Conservation (phyloP, 2,329 filamentous ascomycete species). For the Cladosporium halotolerans region DNA sequence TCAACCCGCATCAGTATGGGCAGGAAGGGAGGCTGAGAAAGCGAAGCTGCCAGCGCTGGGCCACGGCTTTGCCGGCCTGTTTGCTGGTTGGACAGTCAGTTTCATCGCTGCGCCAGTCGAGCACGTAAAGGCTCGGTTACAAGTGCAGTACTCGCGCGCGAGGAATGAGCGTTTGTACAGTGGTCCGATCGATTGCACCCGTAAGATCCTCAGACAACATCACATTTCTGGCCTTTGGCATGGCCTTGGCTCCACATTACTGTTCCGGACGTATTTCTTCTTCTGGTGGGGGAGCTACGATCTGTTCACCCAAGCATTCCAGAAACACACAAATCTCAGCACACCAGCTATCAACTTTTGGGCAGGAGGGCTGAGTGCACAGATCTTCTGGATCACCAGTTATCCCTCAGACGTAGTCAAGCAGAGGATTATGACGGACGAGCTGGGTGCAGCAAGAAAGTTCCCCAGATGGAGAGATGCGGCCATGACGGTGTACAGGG, state of each 20-base stretch:
- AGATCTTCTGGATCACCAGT: conserved; percentile 88
- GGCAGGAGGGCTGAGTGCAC: conserved; percentile 87
- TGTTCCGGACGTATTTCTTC: conserved; percentile 95
- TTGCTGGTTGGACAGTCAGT: conserved; percentile 83
- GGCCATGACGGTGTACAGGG: conserved; percentile 66
- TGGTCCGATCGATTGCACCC: conserved; percentile 77
- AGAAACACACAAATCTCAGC: conserved; percentile 61
- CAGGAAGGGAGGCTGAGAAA: conserved; percentile 29
- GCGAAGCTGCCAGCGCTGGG: conserved; percentile 65
- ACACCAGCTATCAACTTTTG: conserved; percentile 88
- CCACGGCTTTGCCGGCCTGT: conserved; percentile 78
- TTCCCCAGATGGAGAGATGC: conserved; percentile 77
- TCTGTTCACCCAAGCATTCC: conserved; percentile 64
- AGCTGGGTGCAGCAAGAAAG: conserved; percentile 65
- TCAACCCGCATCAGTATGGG: conserved; percentile 16
- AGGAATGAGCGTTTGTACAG: conserved; percentile 74
- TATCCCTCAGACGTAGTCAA: conserved; percentile 86
- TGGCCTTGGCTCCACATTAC: conserved; percentile 73
- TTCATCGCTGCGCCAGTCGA: conserved; percentile 92
- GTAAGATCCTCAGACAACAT: conserved; percentile 60
- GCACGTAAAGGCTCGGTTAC: conserved; percentile 87
- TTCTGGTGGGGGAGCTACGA: conserved; percentile 55
- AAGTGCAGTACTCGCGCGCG: conserved; percentile 82
- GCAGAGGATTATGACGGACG: conserved; percentile 95
- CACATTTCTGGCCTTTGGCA: conserved; percentile 78